Conservation (phyloP, 768 basidiomycete genomes). For the Mycena amicta region DNA sequence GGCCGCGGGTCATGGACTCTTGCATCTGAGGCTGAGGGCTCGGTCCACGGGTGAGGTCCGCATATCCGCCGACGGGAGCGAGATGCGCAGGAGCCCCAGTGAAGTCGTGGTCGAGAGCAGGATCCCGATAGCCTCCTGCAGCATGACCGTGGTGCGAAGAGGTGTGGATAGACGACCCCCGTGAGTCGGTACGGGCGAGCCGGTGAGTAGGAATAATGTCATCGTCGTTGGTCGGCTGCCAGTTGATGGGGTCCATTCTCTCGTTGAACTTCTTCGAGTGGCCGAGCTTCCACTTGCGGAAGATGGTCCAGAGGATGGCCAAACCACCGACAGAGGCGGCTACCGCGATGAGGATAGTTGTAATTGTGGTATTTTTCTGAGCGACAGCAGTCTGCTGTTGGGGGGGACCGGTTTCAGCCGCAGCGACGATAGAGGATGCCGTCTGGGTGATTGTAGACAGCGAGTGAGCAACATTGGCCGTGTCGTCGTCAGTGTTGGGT, state of each 20-base stretch:
- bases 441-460: conserved; percentile 26
- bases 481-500: neutral
- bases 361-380: conserved; percentile 41
- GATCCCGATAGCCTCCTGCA: conserved; percentile 37
- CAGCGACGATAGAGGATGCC: conserved; percentile 24
- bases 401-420: conserved; percentile 32
- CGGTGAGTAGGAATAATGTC: conserved; percentile 54
- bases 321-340: conserved; percentile 69
- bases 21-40: conserved; percentile 71
- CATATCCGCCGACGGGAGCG: conserved; percentile 78
- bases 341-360: conserved; percentile 70
- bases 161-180: conserved; percentile 73
- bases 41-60: conserved; percentile 76
- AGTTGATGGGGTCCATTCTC: conserved; percentile 86
- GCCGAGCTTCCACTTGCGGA: conserved; percentile 91
- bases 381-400: conserved; percentile 27
- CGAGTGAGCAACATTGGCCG: conserved; percentile 31
- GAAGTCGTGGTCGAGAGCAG: conserved; percentile 70
- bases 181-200: conserved; percentile 48
- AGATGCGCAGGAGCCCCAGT: conserved; percentile 60
- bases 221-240: conserved; percentile 67
- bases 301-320: conserved; percentile 82
- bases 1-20: conserved; percentile 47
- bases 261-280: conserved; percentile 80
- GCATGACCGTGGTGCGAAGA: conserved; percentile 39